Evolutionary conservation across 176 grass and related monocot species (phyloP), one percentile per base, ranked within the genome.

Genomic region (Hsuehochloa calcarea): DNA sequence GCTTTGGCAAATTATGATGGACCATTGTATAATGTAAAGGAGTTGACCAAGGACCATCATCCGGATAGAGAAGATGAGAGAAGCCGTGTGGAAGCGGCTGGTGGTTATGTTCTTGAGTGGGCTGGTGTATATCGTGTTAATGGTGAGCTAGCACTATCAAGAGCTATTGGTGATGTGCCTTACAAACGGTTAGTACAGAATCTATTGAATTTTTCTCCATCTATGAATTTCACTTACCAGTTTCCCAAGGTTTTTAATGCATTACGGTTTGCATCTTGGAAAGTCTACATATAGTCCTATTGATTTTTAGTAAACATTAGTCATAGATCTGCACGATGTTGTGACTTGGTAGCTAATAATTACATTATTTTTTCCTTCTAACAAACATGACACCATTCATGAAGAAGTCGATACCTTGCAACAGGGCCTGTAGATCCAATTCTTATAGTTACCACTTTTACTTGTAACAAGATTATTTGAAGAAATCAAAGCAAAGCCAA

Each of bases 41-140:
- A 98, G 75, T 83, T 98, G 71, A 98, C 96, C 29, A 59, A 88
- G 86, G 96, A 98, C 64, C 96, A 98, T 90, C 96, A 98, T 73
- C 93, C 93, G 73, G 87, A 95, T 86, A 98, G 93, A 95, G 96
- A 95, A 84, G 96, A 98, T 23, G 96, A 98, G 81, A 95, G 91
- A 93, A 92, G 72, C 51, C 89, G 96, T 25, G 91, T 98, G 40
- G 96, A 98, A 88, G 85, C 90, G 85, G 80, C 96, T 73, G 96
- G 96, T 76, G 96, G 96, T 61, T 82, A 88, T 88, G 89, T 98
- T 80, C 40, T 91, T 72, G 92, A 97, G 89, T 95, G 95, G 92
- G 92, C 95, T 90, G 95, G 92, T 80, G 87, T 93, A 61, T 82
- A 86, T 50, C 82, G 96, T 77, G 89, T 98, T 55, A 98, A 98